These are phyloP conservation scores for Pachysolen tannophilus DNA, from an alignment of 805 yeast genomes.

Conservation along the genomic window DNA sequence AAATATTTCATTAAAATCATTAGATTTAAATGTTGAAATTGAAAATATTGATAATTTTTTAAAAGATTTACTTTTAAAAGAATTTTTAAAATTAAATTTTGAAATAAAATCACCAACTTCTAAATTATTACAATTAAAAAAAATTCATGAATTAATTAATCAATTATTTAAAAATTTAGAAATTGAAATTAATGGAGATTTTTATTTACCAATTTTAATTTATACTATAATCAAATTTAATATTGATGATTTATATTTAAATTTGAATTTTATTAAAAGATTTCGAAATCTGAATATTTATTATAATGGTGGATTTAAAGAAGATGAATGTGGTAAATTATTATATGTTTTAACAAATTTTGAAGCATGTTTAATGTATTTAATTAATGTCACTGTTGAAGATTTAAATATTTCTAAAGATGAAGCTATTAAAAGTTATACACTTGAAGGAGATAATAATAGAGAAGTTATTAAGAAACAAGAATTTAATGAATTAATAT, in stretches of 20 bases:
- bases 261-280: conserved; percentile 24
- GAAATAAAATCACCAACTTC: conserved; percentile 26
- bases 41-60: conserved; percentile 17
- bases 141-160: conserved; percentile 21
- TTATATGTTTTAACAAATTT: conserved; percentile 26
- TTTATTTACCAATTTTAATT: conserved; percentile 26
- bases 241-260: conserved; percentile 21
- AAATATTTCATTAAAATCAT: conserved; percentile 15
- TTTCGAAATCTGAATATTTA: conserved; percentile 22
- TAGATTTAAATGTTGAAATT: conserved; percentile 21
- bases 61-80: conserved; percentile 17
- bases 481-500: conserved; percentile 39
- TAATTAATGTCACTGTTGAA: conserved; percentile 23
- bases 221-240: conserved; percentile 22
- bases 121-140: conserved; percentile 22
- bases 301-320: conserved; percentile 13
- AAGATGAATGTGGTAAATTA: conserved; percentile 23
- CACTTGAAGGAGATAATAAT: conserved; percentile 26
- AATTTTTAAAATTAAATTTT: conserved; percentile 20
- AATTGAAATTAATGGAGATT: conserved; percentile 22
- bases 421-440: conserved; percentile 3
- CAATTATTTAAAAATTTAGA: conserved; percentile 14
- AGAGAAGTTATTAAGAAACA: too few species aligned
- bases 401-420: conserved; percentile 17
- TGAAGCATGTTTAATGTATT: conserved; percentile 27